phyloP scores from a whole-genome alignment of 179 eudicot genomes.

The Spinacia oleracea region DNA sequence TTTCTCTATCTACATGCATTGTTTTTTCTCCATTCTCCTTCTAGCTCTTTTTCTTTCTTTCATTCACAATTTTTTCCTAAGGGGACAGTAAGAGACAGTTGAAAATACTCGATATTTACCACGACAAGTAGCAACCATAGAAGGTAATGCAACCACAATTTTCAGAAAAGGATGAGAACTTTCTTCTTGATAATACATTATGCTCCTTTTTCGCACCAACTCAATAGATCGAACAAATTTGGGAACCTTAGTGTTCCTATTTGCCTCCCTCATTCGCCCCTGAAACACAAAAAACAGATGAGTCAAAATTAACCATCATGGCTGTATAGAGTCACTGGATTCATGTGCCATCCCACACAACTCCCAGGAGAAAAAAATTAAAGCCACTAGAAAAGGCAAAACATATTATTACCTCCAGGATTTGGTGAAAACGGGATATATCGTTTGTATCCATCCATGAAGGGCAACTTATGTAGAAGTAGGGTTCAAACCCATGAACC shows the following conservation, averaged over 20 bases:
- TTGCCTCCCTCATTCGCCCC: slow-evolving; percentile 90
- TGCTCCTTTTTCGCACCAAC: slow-evolving; percentile 87
- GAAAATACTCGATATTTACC: slow-evolving; percentile 43
- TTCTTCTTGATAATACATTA: slow-evolving; percentile 94
- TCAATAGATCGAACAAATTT: slow-evolving; percentile 71
- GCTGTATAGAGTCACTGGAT: not conserved
- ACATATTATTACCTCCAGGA: slow-evolving; percentile 67
- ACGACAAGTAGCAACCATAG: slow-evolving; percentile 94
- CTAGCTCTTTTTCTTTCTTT: not conserved
- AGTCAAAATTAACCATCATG: not conserved
- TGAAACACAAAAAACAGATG: slow-evolving; percentile 30
- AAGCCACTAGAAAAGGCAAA: slow-evolving; percentile 5
- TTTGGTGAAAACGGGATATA: slow-evolving; percentile 74
- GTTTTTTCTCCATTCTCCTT: not conserved
- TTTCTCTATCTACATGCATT: not conserved
- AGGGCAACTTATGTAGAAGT: slow-evolving; percentile 86
- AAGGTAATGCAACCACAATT: slow-evolving; percentile 86
- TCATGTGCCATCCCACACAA: not conserved
- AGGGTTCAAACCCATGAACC: slow-evolving; percentile 99
- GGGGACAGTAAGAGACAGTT: not conserved
- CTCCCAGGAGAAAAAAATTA: not conserved
- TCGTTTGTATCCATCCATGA: slow-evolving; percentile 96
- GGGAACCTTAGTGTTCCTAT: slow-evolving; percentile 62
- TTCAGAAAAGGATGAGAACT: slow-evolving; percentile 75
- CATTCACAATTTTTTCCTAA: not conserved